Base-by-base conservation (phyloP, 2,329 filamentous ascomycete genomes). In the Chaetomium olivaceum region DNA sequence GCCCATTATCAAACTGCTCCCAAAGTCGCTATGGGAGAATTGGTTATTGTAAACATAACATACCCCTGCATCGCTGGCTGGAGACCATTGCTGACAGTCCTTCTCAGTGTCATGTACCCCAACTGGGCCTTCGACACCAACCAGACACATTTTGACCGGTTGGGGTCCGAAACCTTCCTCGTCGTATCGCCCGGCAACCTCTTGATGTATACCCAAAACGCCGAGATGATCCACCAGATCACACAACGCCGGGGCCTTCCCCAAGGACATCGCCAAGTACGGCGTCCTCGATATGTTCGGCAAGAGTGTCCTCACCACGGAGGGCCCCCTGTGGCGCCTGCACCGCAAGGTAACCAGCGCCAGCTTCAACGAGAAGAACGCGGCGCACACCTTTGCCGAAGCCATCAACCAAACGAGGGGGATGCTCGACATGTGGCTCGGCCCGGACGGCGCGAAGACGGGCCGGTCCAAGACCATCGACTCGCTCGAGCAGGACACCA, bases 281-380 rank as follows among this genome's bases (percentile, higher is more conserved):
- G 76, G 75, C 21, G 79, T 85, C 16, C 78, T 91, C 33, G 82
- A 87, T 56, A 79, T 90, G 25, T 93, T 89, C 74, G 91, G 91
- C 43, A 82, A 86, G 63, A 94, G 91, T 73, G 83, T 93, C 1
- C 77, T 93, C 25, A 87, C 86, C 0, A 87, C 88, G 2, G 91
- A 93, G 75, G 90, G 90, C 1, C 74, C 80, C 0, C 77, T 84
- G 31, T 94, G 90, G 91, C 87, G 87, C 36, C 82, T 85, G 76
- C 91, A 94, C 75, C 85, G 91, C 67, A 92, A 90, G 77, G 83
- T 88, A 52, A 89, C 87, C 0, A 85, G 88, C 31, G 87, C 90
- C 0, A 86, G 86, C 4, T 93, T 94, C 76, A 91, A 89, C 64
- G 91, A 94, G 78, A 87, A 84, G 77, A 93, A 92, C 75, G 89